Percentiles rank a stretch among this genome's conserved stretches.
These are phyloP conservation scores for Mucor sp. DNA, from an alignment of 371 early-diverging fungal species.

Conservation along the genomic window DNA sequence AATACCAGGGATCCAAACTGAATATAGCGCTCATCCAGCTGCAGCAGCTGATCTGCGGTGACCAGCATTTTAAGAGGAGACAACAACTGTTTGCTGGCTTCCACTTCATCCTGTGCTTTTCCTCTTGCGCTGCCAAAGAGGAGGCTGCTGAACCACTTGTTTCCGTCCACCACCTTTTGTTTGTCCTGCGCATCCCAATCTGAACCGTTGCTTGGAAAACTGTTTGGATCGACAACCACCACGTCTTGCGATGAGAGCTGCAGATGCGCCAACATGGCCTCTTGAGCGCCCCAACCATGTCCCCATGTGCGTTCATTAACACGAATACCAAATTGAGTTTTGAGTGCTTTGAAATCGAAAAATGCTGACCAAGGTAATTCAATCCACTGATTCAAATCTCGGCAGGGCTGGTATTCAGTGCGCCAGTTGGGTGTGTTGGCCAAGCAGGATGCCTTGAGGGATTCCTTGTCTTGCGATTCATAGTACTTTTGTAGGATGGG, in stretches of 20 bases:
- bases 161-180: background rate
- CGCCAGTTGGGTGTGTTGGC: conserved; percentile 9
- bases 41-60: conserved; percentile 13
- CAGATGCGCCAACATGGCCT: conserved; percentile 10
- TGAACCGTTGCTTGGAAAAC: conserved; percentile 34
- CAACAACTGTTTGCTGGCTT: conserved; percentile 6
- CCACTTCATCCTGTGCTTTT: background rate
- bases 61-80: conserved; percentile 8
- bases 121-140: background rate
- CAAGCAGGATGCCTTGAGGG: background rate
- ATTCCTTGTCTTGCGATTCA: conserved; percentile 20
- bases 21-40: conserved; percentile 17
- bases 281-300: conserved; percentile 32
- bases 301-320: conserved; percentile 29
- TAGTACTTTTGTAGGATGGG: conserved; percentile 15
- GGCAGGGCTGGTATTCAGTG: conserved; percentile 9
- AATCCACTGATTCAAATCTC: conserved; percentile 15
- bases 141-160: background rate
- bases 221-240: conserved; percentile 33
- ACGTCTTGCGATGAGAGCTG: background rate
- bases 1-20: conserved; percentile 40
- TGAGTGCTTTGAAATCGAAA: conserved; percentile 14
- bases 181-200: conserved; percentile 12
- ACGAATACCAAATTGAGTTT: conserved; percentile 27
- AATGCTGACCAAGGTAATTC: conserved; percentile 27